Percentiles rank a stretch among this genome's conserved stretches.
phyloP scores from a whole-genome alignment of 2,329 filamentous ascomycete species.

The Aspergillus nomiae region DNA sequence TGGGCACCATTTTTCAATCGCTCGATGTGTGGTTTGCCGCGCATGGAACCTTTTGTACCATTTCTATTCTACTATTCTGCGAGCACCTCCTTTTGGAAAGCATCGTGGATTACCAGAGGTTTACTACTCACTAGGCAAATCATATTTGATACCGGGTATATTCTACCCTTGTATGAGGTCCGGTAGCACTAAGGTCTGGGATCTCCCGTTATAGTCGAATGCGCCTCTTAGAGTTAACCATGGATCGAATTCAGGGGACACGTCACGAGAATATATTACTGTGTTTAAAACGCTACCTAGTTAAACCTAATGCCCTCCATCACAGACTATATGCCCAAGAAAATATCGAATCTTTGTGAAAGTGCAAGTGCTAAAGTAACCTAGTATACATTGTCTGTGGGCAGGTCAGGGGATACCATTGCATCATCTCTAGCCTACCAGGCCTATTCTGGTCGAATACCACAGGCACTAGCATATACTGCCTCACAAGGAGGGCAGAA shows the following conservation, averaged over 20 bases:
- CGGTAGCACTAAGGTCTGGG: background rate
- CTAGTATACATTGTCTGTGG: background rate
- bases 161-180: background rate
- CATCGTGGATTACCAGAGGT: background rate
- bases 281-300: background rate
- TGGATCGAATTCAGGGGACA: background rate
- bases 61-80: constrained; percentile 1
- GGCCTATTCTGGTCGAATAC: background rate
- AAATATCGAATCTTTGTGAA: too few species aligned
- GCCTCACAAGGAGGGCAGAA: background rate
- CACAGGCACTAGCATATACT: background rate
- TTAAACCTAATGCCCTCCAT: background rate
- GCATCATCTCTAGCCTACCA: background rate
- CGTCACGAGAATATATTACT: background rate
- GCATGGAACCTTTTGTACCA: background rate
- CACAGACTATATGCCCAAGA: background rate
- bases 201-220: background rate
- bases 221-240: background rate
- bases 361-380: background rate
- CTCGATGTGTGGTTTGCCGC: background rate
- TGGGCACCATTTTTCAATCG: constrained; percentile 1
- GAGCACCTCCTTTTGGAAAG: background rate
- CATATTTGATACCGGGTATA: background rate
- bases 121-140: background rate
- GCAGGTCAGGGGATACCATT: background rate